Conservation (phyloP, 1,284 basidiomycete genomes). For the Wallemia ichthyophaga region DNA sequence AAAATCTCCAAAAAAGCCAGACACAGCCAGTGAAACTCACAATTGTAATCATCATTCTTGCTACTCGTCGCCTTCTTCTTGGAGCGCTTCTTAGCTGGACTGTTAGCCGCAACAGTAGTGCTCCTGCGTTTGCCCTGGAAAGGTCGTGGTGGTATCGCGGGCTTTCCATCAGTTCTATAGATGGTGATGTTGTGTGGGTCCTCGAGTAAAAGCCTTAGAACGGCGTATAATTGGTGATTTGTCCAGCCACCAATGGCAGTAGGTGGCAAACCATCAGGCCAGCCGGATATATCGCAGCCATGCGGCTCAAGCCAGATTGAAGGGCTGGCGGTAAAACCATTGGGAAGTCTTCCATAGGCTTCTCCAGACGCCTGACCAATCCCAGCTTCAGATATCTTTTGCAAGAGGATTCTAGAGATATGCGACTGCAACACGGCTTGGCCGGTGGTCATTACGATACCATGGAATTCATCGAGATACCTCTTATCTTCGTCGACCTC, state of each 20-base stretch:
- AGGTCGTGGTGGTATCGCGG: background rate
- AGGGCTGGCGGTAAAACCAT: background rate
- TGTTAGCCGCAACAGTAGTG: background rate
- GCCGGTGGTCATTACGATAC: background rate
- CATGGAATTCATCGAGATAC: background rate
- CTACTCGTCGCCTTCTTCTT: background rate
- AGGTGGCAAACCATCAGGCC: background rate
- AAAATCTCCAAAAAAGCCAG: too few relatives aligned
- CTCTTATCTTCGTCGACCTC: background rate
- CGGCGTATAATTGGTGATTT: background rate
- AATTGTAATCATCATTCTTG: background rate
- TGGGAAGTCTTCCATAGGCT: background rate
- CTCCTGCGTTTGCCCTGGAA: background rate
- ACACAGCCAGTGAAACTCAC: background rate
- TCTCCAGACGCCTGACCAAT: background rate
- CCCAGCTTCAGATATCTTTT: background rate
- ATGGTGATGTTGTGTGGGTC: background rate
- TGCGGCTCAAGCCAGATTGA: background rate
- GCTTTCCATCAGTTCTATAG: background rate
- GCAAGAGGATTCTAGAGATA: background rate
- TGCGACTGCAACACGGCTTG: background rate
- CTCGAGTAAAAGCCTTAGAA: background rate
- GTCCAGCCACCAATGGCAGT: background rate
- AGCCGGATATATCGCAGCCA: slow-evolving; percentile 1
- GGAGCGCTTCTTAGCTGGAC: background rate